These are phyloP conservation scores for Blumeria hordei DNA, from an alignment of 2,329 filamentous ascomycete genomes.

Conservation along the genomic window DNA sequence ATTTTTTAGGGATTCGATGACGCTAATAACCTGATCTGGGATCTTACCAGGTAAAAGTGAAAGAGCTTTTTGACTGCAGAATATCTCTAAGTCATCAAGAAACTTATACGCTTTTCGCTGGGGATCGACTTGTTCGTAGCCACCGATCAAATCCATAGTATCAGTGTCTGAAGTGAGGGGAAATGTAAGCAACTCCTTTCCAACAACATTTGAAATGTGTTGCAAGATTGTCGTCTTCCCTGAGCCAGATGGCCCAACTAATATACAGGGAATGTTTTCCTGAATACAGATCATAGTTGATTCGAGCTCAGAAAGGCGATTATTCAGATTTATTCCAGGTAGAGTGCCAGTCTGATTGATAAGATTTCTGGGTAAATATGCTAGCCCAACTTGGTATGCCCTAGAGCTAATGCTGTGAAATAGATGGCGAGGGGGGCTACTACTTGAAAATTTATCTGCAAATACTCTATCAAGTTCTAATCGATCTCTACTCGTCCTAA, in stretches of 20 bases:
- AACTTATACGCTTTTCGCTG: constrained; percentile 44
- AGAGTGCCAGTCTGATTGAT: constrained; percentile 26
- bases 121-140: constrained; percentile 84
- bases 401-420: constrained; percentile 43
- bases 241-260: constrained; percentile 64
- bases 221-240: constrained; percentile 68
- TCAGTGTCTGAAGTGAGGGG: constrained; percentile 88
- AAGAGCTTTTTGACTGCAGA: constrained; percentile 27
- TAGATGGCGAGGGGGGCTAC: constrained; percentile 29
- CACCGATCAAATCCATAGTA: constrained; percentile 89
- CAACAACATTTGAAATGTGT: constrained; percentile 56
- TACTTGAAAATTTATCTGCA: constrained; percentile 29
- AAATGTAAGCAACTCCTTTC: constrained; percentile 56
- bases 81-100: constrained; percentile 25
- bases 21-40: constrained; percentile 22
- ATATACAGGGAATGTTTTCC: constrained; percentile 67
- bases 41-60: constrained; percentile 22
- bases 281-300: constrained; percentile 71
- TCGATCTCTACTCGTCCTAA: constrained; percentile 49
- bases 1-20: constrained; percentile 25
- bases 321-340: constrained; percentile 24
- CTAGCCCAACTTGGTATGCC: constrained; percentile 59
- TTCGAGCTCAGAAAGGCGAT: constrained; percentile 50
- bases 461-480: constrained; percentile 42
- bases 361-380: constrained; percentile 36